Base-by-base conservation (phyloP, 1,139 yeast genomes). In the Lodderomyces orthopsilosis region DNA sequence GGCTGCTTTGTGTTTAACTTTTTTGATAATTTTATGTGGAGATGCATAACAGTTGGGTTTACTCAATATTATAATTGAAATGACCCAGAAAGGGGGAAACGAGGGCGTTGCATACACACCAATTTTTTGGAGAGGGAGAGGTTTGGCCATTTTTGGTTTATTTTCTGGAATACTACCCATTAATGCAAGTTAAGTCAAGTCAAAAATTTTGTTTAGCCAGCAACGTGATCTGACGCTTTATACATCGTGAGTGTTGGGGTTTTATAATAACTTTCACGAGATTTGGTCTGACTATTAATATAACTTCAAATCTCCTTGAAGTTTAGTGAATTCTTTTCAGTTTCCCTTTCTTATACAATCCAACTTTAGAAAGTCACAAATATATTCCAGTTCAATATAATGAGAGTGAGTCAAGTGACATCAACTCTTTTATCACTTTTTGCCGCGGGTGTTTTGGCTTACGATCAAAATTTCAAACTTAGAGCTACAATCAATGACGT, bases 321-420 rank as follows among this genome's bases (percentile, higher is more conserved):
- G 4, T 30, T 8, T 12, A 14, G 2, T 2, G 3, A 19, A 12
- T 3, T n/a, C 15, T 3, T 15, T 8, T 15, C 19, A n/a, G n/a
- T 30, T 15, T 15, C 8, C 15, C n/a, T 13, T 27, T 13, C 12
- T 15, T 30, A 4, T 8, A 14, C n/a, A 7, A 3, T 10, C 19
- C 6, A 6, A n/a, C n/a, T 27, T 15, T 4, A 27, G 8, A 8
- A n/a, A 12, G n/a, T 8, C 32, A 24, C n/a, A 24, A 4, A 8
- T 24, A 10, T 24, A 24, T 27, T 9, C 17, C 32, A 4, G 4
- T 27, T 27, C 12, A 7, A n/a, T 15, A 30, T 10, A 30, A 30
- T 30, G 34, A 30, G 34, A 30, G 34, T 30, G 34, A 30, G 34
- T 30, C 34, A 30, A 30, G 15, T 30, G 34, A 8, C 34, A 30